These are phyloP conservation scores for Trichoderma asperelloides DNA, from an alignment of 495 filamentous ascomycete species.

Conservation along the genomic window DNA sequence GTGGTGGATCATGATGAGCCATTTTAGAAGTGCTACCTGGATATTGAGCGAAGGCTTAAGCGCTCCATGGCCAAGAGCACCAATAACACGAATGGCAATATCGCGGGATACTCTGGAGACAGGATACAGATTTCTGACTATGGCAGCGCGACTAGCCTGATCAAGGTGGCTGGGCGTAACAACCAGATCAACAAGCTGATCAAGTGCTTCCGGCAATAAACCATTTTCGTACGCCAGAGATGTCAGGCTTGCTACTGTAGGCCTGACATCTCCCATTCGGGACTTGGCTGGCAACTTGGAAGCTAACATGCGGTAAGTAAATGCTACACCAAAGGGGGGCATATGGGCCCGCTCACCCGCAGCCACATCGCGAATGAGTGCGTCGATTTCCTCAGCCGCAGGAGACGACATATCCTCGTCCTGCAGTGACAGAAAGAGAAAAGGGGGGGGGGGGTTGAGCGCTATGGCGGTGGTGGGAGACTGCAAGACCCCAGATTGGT, in stretches of 20 bases:
- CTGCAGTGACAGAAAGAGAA: not conserved
- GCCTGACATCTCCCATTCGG: slow-evolving; percentile 32
- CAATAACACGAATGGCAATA: slow-evolving; percentile 57
- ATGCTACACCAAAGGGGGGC: not conserved
- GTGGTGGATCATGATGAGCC: slow-evolving; percentile 74
- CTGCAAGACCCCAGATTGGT: not conserved
- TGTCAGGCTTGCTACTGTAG: slow-evolving; percentile 38
- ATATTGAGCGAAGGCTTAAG: slow-evolving; percentile 64
- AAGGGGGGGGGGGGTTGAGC: no score
- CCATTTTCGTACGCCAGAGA: slow-evolving; percentile 56
- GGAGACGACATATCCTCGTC: not conserved
- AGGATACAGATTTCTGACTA: slow-evolving; percentile 73
- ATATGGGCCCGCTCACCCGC: slow-evolving; percentile 16
- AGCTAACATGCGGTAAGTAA: not conserved
- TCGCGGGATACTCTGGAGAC: slow-evolving; percentile 50
- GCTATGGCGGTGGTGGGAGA: not conserved
- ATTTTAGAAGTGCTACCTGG: slow-evolving; percentile 62
- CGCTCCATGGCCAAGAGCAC: slow-evolving; percentile 68
- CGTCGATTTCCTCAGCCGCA: slow-evolving; percentile 14
- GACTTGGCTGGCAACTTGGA: slow-evolving; percentile 42
- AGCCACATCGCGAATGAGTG: slow-evolving; percentile 21
- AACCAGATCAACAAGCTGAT: slow-evolving; percentile 56
- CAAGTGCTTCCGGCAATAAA: slow-evolving; percentile 49
- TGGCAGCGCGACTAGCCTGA: slow-evolving; percentile 55
- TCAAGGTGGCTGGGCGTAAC: slow-evolving; percentile 61